phyloP scores from a whole-genome alignment of 2,329 filamentous ascomycete species.

The Trichoderma pleuroti region DNA sequence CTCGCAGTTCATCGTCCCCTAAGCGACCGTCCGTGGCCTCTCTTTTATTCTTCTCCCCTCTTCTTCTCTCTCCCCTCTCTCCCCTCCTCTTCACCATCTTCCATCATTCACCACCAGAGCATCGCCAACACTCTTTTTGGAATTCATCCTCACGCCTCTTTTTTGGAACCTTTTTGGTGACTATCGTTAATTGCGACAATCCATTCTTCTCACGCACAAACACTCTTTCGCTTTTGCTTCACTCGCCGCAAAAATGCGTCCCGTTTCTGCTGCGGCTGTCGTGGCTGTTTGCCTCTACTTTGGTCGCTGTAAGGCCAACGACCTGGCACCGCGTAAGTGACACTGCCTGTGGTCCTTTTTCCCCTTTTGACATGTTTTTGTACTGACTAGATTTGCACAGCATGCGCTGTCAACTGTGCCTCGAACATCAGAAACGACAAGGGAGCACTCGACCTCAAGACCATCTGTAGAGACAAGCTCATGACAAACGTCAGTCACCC shows the following conservation, averaged over 20 bases:
- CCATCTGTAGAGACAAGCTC: conserved; percentile 23
- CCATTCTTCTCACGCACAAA: conserved; percentile 23
- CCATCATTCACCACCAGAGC: conserved; percentile 21
- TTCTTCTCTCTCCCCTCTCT: conserved; percentile 19
- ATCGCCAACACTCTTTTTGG: conserved; percentile 25
- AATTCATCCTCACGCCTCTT: conserved; percentile 21
- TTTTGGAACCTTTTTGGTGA: conserved; percentile 35
- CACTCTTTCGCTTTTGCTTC: conserved; percentile 2
- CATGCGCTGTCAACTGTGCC: conserved; percentile 24
- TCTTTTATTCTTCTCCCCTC: conserved; percentile 20
- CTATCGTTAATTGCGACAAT: conserved; percentile 32
- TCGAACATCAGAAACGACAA: conserved; percentile 22
- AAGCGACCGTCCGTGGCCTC: conserved; percentile 3
- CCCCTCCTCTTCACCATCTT: conserved; percentile 21
- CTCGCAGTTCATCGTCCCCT: not conserved
- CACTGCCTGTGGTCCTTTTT: too few species aligned
- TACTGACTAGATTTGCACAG: conserved; percentile 12
- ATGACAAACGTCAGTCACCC: conserved; percentile 3
- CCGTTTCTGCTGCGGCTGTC: conserved; percentile 14
- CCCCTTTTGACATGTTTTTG: not conserved
- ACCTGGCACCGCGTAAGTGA: conserved; percentile 7
- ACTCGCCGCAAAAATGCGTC: conserved; percentile 24
- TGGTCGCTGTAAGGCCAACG: not conserved
- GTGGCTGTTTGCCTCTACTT: conserved; percentile 17
- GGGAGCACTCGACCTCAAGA: conserved; percentile 19